A percentile compares a stretch with the other conserved stretches of the same genome.
Evolutionary conservation across 2,329 filamentous ascomycete genomes (phyloP).

Genomic region (Plectosphaerella sp.): DNA sequence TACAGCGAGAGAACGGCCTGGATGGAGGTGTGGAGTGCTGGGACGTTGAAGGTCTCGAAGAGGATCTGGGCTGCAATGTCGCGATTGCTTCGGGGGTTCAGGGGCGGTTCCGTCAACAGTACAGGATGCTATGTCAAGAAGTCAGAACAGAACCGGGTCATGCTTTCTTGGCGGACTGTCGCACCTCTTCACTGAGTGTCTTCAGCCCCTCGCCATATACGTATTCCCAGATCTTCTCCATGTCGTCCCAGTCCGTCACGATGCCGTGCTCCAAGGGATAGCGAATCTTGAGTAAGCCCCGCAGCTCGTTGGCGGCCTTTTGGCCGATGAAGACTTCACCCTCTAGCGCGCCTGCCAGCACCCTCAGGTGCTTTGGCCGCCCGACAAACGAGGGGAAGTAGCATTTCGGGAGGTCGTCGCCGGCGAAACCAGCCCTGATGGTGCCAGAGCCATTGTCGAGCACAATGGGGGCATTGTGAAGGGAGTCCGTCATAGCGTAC

Average conservation of each 20-base stretch:
- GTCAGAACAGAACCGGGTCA: conserved; percentile 12
- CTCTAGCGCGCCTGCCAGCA: conserved; percentile 93
- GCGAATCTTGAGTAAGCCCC: conserved; percentile 89
- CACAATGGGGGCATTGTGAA: conserved; percentile 97
- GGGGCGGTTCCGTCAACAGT: conserved; percentile 87
- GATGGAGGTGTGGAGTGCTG: conserved; percentile 92
- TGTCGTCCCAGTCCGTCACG: conserved; percentile 99
- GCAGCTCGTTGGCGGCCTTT: conserved; percentile 79
- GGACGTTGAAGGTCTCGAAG: conserved; percentile 98
- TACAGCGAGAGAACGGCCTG: conserved; percentile 96
- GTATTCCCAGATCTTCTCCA: conserved; percentile 99
- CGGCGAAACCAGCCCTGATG: conserved; percentile 93
- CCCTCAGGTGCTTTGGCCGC: conserved; percentile 88
- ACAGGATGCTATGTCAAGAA: conserved; percentile 69
- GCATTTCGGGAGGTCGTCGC: conserved; percentile 92
- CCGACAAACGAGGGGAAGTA: conserved; percentile 98
- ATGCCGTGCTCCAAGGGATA: conserved; percentile 97
- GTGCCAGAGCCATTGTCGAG: conserved; percentile 98
- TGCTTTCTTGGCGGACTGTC: neutral
- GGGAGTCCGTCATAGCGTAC: conserved; percentile 50
- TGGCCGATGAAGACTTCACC: conserved; percentile 96
- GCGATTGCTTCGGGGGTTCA: conserved; percentile 93
- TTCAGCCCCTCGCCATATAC: conserved; percentile 95
- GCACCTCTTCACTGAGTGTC: conserved; percentile 91
- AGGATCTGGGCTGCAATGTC: conserved; percentile 96